phyloP scores from a whole-genome alignment of 1,284 basidiomycete species.

The Laetiporus sulphureus region DNA sequence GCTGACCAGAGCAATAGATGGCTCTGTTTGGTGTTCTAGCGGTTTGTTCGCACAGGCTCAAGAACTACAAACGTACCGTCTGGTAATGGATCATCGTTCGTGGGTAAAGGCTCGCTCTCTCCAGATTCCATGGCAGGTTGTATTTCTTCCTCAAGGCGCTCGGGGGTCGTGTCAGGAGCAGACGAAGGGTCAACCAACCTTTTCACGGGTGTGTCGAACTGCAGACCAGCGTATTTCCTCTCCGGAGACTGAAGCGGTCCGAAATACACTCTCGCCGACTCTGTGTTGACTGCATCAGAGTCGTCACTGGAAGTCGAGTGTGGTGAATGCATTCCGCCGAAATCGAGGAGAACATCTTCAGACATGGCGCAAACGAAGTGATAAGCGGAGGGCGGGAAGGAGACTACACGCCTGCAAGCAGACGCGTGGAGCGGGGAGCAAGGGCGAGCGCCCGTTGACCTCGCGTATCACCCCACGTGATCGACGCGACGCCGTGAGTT shows the following conservation, averaged over 20 bases:
- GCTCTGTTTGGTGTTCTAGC: conserved; percentile 41
- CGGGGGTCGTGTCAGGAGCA: too few species aligned
- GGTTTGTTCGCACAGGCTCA: too few species aligned
- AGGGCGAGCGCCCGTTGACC: neutral
- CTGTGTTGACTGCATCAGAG: conserved; percentile 18
- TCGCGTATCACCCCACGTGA: neutral
- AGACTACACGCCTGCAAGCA: conserved; percentile 5
- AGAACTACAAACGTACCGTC: conserved; percentile 33
- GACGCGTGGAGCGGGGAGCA: conserved; percentile 2
- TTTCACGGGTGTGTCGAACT: too few species aligned
- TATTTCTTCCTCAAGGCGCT: conserved; percentile 13
- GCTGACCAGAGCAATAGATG: conserved; percentile 55
- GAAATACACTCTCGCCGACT: conserved; percentile 37
- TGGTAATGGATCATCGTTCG: too few species aligned
- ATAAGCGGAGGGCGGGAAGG: conserved; percentile 4
- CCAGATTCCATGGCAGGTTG: too few species aligned
- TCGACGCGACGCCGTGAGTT: neutral
- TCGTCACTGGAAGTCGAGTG: conserved; percentile 15
- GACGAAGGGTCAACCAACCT: too few species aligned
- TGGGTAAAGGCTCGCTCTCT: too few species aligned
- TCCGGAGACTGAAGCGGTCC: conserved; percentile 51
- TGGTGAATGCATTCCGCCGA: conserved; percentile 10
- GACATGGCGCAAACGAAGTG: conserved; percentile 4
- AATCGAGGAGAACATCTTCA: conserved; percentile 5
- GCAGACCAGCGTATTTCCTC: conserved; percentile 36